Conservation (phyloP, 2,329 filamentous ascomycete genomes). For the Botrytis aclada region DNA sequence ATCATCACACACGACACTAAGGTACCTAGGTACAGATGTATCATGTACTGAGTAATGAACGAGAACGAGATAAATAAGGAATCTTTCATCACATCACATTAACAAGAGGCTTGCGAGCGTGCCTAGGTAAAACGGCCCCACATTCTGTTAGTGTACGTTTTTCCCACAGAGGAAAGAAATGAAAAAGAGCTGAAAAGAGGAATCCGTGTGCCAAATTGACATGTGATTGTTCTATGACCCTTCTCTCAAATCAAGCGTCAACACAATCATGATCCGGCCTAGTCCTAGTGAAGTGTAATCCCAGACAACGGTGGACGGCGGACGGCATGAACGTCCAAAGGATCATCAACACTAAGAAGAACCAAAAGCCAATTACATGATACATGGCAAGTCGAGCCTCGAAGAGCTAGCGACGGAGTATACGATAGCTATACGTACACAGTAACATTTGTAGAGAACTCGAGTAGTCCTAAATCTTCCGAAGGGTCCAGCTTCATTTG, state of each 20-base stretch:
- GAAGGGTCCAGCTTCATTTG: background rate
- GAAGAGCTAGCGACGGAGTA: background rate
- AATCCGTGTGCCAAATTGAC: background rate
- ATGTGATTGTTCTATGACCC: constrained; percentile 7
- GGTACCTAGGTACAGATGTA: background rate
- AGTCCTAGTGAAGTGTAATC: background rate
- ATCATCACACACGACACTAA: background rate
- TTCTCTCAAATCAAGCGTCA: background rate
- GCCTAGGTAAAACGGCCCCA: background rate
- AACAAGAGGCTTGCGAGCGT: background rate
- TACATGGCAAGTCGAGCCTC: background rate
- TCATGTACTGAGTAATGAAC: background rate
- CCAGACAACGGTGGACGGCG: background rate
- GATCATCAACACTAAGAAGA: background rate
- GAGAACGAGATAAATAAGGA: background rate
- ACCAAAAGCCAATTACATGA: background rate
- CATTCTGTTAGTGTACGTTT: background rate
- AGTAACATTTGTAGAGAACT: background rate
- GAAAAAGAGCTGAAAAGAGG: background rate
- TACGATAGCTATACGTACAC: background rate
- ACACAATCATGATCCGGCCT: background rate
- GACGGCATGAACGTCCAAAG: background rate
- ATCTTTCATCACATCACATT: background rate
- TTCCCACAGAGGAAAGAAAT: too few relatives aligned
- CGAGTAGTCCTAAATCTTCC: background rate